Percentiles rank a stretch among this genome's conserved stretches.
Conservation (phyloP, 2,329 filamentous ascomycete species). For the Nectriaceae sp. region DNA sequence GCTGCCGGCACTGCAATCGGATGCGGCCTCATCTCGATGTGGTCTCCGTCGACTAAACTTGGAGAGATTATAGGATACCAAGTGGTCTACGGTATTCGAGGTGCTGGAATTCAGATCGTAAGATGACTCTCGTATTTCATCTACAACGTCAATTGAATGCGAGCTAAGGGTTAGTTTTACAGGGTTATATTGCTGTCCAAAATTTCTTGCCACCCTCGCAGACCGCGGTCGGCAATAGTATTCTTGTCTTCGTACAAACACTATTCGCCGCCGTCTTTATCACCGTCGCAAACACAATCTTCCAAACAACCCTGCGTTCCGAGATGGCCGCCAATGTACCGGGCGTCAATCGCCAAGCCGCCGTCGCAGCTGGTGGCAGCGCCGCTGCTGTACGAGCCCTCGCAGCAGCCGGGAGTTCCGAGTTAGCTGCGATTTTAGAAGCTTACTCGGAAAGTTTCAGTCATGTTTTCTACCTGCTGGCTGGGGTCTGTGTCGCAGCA, state of each 20-base stretch:
- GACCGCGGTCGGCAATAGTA: not conserved
- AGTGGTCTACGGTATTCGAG: slow-evolving; percentile 3
- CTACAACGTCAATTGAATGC: not conserved
- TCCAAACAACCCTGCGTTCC: slow-evolving; percentile 2
- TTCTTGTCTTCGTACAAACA: slow-evolving; percentile 7
- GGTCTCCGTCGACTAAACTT: not conserved
- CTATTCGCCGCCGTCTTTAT: slow-evolving; percentile 3
- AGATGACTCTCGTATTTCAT: not conserved
- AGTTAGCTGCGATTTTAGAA: slow-evolving; percentile 7
- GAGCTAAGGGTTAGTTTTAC: not conserved
- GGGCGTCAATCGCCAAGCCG: slow-evolving; percentile 7
- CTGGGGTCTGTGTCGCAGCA: slow-evolving; percentile 5
- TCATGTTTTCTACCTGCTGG: slow-evolving; percentile 15
- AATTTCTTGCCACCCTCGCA: not conserved
- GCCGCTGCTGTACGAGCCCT: slow-evolving; percentile 15
- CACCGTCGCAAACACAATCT: slow-evolving; percentile 5
- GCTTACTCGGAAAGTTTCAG: slow-evolving; percentile 12
- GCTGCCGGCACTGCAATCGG: slow-evolving; percentile 2
- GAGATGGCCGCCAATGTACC: slow-evolving; percentile 10
- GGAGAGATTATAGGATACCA: slow-evolving; percentile 3
- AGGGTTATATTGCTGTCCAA: slow-evolving; percentile 9
- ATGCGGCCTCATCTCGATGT: slow-evolving; percentile 6
- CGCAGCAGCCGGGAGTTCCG: slow-evolving; percentile 3
- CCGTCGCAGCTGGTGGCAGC: slow-evolving; percentile 19
- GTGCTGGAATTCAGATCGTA: slow-evolving; percentile 4